Percentiles rank a stretch among this genome's conserved stretches.
Conservation (phyloP, 257 asterid genomes). For the Nicotiana noctiflora region DNA sequence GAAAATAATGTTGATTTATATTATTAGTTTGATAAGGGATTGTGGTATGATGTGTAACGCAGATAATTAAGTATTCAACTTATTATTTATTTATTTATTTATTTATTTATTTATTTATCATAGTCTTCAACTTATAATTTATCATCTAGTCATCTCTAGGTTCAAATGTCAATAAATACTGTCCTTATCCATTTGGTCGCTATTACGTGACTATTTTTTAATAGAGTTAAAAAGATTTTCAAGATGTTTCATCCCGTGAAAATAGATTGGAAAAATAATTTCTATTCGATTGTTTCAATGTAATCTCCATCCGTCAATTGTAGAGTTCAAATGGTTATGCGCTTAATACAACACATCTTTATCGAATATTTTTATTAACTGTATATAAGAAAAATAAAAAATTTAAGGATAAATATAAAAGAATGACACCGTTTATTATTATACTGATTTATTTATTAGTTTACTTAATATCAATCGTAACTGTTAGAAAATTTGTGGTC, state of each 20-base stretch:
- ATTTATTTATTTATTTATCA: too few species aligned
- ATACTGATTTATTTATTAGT: too few species aligned
- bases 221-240: background rate
- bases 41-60: background rate
- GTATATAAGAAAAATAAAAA: too few species aligned
- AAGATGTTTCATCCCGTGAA: background rate
- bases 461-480: background rate
- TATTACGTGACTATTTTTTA: background rate
- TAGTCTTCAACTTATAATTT: too few species aligned
- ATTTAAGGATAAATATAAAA: too few species aligned
- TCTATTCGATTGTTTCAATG: background rate
- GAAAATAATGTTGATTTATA: background rate
- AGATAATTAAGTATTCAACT: background rate
- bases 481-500: background rate
- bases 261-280: background rate
- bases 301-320: background rate
- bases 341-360: too few species aligned
- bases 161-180: background rate
- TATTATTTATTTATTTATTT: background rate
- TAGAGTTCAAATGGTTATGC: too few species aligned
- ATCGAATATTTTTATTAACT: too few species aligned
- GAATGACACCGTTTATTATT: too few species aligned
- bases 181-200: background rate
- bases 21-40: background rate
- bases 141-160: background rate